phyloP scores from a whole-genome alignment of 768 basidiomycete species.

The Tylopilus subfusipes region DNA sequence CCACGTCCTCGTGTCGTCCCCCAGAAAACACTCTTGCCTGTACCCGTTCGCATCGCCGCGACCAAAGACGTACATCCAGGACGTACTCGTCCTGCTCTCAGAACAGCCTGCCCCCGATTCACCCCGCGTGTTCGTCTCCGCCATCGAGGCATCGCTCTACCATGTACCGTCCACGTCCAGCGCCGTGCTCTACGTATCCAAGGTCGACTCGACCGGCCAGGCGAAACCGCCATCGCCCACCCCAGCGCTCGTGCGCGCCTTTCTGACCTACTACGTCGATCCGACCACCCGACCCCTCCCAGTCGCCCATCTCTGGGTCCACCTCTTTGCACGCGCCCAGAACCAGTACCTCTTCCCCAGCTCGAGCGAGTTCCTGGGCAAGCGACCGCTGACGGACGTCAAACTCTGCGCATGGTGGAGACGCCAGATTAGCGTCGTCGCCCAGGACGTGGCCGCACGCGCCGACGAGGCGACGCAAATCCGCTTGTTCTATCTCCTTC shows the following conservation, averaged over 20 bases:
- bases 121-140: constrained; percentile 65
- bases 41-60: constrained; percentile 73
- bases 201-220: constrained; percentile 92
- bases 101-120: constrained; percentile 51
- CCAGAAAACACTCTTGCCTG: constrained; percentile 61
- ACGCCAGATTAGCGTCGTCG: constrained; percentile 59
- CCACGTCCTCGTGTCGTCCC: constrained; percentile 68
- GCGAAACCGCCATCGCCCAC: constrained; percentile 63
- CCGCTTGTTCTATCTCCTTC: constrained; percentile 60
- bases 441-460: constrained; percentile 34
- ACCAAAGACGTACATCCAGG: constrained; percentile 66
- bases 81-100: constrained; percentile 72
- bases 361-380: constrained; percentile 64
- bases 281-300: constrained; percentile 58
- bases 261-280: constrained; percentile 63
- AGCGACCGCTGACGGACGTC: constrained; percentile 72
- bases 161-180: constrained; percentile 63
- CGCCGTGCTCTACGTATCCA: constrained; percentile 84
- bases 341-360: constrained; percentile 93
- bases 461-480: neutral
- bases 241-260: constrained; percentile 57
- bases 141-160: constrained; percentile 78
- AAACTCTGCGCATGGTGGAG: constrained; percentile 94
- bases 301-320: constrained; percentile 65
- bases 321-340: constrained; percentile 89